Percentiles rank a stretch among this genome's conserved stretches.
phyloP scores from a whole-genome alignment of 768 basidiomycete genomes.

The Rhodotorula taiwanensis region DNA sequence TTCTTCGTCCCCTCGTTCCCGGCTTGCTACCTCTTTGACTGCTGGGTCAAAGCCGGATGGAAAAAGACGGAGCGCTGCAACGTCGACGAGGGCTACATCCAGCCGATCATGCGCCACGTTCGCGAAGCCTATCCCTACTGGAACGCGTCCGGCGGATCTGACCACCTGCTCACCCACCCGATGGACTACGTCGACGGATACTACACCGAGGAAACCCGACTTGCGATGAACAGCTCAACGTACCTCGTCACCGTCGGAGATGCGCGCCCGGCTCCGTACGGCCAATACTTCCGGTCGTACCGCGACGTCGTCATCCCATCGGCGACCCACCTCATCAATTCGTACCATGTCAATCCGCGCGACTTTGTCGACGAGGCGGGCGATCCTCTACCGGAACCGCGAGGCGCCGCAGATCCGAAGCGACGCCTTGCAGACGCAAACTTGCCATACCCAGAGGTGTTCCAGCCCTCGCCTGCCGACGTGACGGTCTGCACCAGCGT shows the following conservation, averaged over 20 bases:
- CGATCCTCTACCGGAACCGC: not conserved
- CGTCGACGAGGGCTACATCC: conserved; percentile 25
- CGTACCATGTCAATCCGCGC: conserved; percentile 23
- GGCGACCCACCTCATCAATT: conserved; percentile 27
- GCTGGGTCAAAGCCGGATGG: conserved; percentile 30
- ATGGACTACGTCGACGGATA: conserved; percentile 28
- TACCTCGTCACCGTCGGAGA: conserved; percentile 33
- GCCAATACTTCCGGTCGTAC: conserved; percentile 3
- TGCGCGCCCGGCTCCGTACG: conserved; percentile 7
- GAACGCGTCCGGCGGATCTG: conserved; percentile 14
- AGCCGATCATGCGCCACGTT: conserved; percentile 17
- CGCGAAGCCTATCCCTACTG: conserved; percentile 5
- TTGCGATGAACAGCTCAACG: conserved; percentile 25
- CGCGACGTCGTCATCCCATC: conserved; percentile 29
- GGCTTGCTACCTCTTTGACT: conserved; percentile 28
- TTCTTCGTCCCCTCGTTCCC: conserved; percentile 28
- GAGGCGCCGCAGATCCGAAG: not conserved
- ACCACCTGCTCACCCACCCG: conserved; percentile 25
- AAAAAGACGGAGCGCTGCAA: conserved; percentile 12
- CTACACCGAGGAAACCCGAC: conserved; percentile 15
- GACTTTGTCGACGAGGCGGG: conserved; percentile 23
- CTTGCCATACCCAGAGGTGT: conserved; percentile 13
- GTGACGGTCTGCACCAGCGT: not conserved
- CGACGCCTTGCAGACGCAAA: not conserved
- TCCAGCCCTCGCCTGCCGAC: not conserved